Evolutionary conservation across 805 yeast species (phyloP), one percentile per base, ranked within the genome.

Genomic region (Saccharomycopsis fodiens): DNA sequence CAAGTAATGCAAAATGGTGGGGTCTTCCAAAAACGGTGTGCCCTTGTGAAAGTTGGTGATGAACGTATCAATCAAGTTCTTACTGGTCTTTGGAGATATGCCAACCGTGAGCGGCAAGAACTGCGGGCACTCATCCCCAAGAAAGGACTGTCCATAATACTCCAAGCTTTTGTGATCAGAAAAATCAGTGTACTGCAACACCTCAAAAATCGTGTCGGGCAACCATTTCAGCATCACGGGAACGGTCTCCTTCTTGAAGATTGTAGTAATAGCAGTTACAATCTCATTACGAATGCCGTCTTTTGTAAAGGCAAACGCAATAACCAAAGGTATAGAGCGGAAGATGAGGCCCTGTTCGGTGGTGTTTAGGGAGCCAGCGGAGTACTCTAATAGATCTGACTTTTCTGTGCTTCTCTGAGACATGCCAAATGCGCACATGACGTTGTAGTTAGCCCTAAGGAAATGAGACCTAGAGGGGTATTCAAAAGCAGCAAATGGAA

Each of bases 221-320:
- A 49, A 30, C 51, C 51, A 47, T 23, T 2, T 57, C 21, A 35
- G 64, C 69, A 34, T 52, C 42, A 1, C 46, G 47, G 7, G 53
- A 41, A 2, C 52, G n/a, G 1, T 38, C 38, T 3, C 45, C 51
- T n/a, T 56, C 56, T 20, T 63, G 53, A 3, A 46, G 17, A 1
- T 32, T 22, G 8, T 19, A 34, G 15, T 50, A 32, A 50, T 55
- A 27, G 6, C 34, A 29, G 52, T 55, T 30, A 62, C 65, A 0
- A 69, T 54, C 3, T 59, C 60, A 42, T 62, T 58, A 46, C 72
- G 55, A 1, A 58, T 41, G 0, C 78, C 77, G 29, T 57, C 57
- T 12, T 57, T 58, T 0, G 73, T 58, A 50, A 62, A 74, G 0
- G 76, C 60, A 17, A 76, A 52, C 0, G 81, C 68, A 1, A 78